Evolutionary conservation across 1,284 basidiomycete species (phyloP), one percentile per base, ranked within the genome.

Genomic region (Ceratobasidium theobromae): DNA sequence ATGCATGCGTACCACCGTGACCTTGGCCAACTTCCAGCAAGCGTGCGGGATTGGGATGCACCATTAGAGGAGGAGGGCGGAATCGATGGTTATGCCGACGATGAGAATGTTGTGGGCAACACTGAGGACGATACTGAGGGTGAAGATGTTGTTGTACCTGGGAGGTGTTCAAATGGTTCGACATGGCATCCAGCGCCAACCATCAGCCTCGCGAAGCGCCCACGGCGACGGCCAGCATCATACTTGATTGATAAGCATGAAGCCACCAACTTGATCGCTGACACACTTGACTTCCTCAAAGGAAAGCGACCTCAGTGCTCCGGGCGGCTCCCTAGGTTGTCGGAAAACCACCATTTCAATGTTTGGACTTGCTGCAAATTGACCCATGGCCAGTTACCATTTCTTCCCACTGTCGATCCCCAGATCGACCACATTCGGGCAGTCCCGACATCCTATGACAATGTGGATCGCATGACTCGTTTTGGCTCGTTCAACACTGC

Each of bases 301-400:
- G 8, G 4, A 38, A 25, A 21, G 6, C 16, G 21, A 45, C 32
- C 14, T 4, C 18, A 14, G 45, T 18, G 3, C 28, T 23, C 30
- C 5, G 8, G 21, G 45, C 21, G 5, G 14, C 18, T 40, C 52
- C 30, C 33, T 12, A n/a, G 14, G 11, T 28, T 57, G 16, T 28
- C 11, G 4, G 21, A 30, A 6, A 28, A 45, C 41, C 14, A 23
- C 25, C 8, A 41, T 6, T 62, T 62, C 23, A 11, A n/a, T 9
- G 33, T 62, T 25, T 62, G 58, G 58, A 40, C 8, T 11, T 23
- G 58, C 2, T 62, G 28, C 21, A 27, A 28, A 14, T 33, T 62
- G 14, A 21, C 8, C 32, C 46, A 62, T 27, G 28, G 18, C 32
- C 21, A 21, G 12, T 23, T 51, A 11, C 48, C 48, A 12, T 51